These are phyloP conservation scores for Psidium guajava DNA, from an alignment of 345 rosid genomes.

Conservation along the genomic window DNA sequence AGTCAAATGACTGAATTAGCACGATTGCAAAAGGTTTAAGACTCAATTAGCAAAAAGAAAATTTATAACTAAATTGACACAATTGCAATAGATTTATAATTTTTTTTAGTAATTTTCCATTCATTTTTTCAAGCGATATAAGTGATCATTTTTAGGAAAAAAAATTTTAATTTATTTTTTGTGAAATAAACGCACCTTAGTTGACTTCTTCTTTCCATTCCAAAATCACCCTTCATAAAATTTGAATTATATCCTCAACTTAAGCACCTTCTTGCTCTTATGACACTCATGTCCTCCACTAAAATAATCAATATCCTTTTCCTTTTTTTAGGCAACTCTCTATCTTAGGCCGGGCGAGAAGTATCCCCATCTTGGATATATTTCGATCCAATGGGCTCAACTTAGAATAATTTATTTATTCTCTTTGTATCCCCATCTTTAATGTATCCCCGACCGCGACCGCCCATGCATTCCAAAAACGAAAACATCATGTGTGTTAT, in stretches of 20 bases:
- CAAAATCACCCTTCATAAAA: not conserved
- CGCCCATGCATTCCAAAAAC: not conserved
- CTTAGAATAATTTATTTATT: not conserved
- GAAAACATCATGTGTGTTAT: conserved; percentile 11
- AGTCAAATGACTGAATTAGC: too few species aligned
- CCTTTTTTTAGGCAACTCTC: not conserved
- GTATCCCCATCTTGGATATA: not conserved
- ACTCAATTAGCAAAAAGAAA: too few species aligned
- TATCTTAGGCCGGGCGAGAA: not conserved
- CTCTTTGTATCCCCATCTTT: not conserved
- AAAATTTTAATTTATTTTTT: too few species aligned
- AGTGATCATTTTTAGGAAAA: too few species aligned
- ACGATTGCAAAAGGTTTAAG: too few species aligned
- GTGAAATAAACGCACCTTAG: too few species aligned
- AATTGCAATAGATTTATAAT: too few species aligned
- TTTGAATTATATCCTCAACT: not conserved
- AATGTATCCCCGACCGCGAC: not conserved
- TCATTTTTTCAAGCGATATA: too few species aligned
- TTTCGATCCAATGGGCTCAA: not conserved
- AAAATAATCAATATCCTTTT: not conserved
- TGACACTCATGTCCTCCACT: not conserved
- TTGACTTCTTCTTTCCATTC: not conserved
- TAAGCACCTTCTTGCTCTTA: not conserved
- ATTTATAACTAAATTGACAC: too few species aligned
- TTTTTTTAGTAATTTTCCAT: too few species aligned